Evolutionary conservation across 805 yeast genomes (phyloP).

Genomic region (Saccharomycopsis lassenensis): DNA sequence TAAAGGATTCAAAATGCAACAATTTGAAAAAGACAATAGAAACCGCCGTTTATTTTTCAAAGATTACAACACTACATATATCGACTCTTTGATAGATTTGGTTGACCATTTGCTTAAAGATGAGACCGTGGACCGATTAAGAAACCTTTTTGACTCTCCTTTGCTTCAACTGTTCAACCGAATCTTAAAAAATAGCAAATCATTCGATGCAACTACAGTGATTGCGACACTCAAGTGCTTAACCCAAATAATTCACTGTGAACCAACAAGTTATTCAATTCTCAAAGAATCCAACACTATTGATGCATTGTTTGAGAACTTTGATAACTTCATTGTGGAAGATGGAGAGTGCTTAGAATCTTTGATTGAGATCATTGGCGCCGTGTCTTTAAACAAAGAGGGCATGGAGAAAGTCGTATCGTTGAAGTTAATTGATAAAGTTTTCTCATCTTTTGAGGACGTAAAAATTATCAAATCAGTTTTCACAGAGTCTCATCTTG

Average conservation of each 20-base stretch:
- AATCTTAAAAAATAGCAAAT: constrained; percentile 41
- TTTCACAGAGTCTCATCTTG: constrained; percentile 40
- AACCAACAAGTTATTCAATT: constrained; percentile 79
- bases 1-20: constrained; percentile 1
- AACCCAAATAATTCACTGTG: constrained; percentile 69
- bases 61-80: not conserved
- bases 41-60: not conserved
- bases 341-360: constrained; percentile 47
- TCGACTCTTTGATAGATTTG: not conserved
- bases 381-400: constrained; percentile 64
- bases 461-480: constrained; percentile 42
- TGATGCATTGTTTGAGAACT: constrained; percentile 49
- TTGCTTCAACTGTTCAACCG: constrained; percentile 50
- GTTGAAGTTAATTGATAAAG: constrained; percentile 27
- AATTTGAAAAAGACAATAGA: not conserved
- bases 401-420: constrained; percentile 51
- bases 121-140: constrained; percentile 75
- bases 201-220: constrained; percentile 59
- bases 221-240: constrained; percentile 53
- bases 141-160: constrained; percentile 80
- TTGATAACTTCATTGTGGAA: constrained; percentile 44
- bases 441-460: constrained; percentile 43
- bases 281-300: constrained; percentile 70
- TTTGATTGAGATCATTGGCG: constrained; percentile 69
- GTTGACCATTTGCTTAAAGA: constrained; percentile 46